Base-by-base conservation (phyloP, 768 basidiomycete species). In the Holtermannia corniformis region DNA sequence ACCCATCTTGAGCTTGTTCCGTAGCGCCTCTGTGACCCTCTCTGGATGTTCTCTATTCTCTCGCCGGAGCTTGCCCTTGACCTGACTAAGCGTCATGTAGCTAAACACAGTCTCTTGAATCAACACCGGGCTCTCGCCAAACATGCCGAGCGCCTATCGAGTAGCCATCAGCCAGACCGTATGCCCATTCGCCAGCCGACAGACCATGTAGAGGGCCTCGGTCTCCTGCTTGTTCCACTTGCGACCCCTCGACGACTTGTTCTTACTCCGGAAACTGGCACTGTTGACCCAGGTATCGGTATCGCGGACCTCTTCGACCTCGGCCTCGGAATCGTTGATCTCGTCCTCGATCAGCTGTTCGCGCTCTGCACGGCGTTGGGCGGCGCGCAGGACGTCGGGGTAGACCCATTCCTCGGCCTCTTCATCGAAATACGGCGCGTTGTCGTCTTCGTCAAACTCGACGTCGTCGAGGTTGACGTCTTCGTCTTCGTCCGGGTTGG, bases 121-220 rank as follows among this genome's bases (percentile, higher is more conserved):
- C 52, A 51, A 41, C 61, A 60, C 41, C 63, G 32, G 10, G 32
- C 32, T 67, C 49, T 63, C 61, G 2, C 65, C 65, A 16, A 55
- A 56, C 48, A 64, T 59, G 21, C 58, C 52, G 7, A 67, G 49
- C 0, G 61, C 61, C 65, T 67, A 45, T 4, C 44, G 13, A 49
- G 4, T 12, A 16, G 4, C 47, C 26, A n/a, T 14, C 23, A 23
- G 4, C 37, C 47, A 49, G 25, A 5, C 7, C 26, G 10, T 12
- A n/a, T 19, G 7, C 43, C n/a, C 7, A 44, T 44, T 12, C 22
- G 7, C 22, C 43, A 20, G 22, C 11, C 21, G 3, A 57, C 66
- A 44, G 48, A 65, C 67, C 42, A 52, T 41, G 42, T 63, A 68
- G 48, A 68, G 65, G 22, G 65, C 47, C 44, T 65, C 67, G 11